Evolutionary conservation across 805 yeast species (phyloP), one percentile per base, ranked within the genome.

Genomic region (Kodamaea fukazawae): DNA sequence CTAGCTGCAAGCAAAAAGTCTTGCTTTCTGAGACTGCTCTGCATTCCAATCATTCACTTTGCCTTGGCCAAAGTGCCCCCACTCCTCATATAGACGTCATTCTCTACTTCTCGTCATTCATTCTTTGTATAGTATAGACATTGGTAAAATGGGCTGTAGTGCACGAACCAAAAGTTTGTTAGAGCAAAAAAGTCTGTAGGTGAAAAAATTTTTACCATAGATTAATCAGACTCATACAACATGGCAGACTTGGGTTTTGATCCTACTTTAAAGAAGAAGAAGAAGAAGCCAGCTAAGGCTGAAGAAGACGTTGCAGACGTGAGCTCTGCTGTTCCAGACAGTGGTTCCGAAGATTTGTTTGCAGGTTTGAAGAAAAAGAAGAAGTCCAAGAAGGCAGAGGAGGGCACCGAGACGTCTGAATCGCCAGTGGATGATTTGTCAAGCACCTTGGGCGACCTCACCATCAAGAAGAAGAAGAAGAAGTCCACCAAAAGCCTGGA

Each of bases 361-460:
- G 81, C 81, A 23, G 91, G 93, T 7, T 69, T 88, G 58, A 81
- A 79, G 54, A 72, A 83, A 63, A 85, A 86, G 74, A 69, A 88
- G 78, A 86, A 86, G 84, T 76, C 86, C 65, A 68, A 79, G 47
- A 65, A 62, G 60, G 42, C 51, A 28, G 67, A 58, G 26, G 68
- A 54, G 9, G 44, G 41, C 38, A 49, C 43, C 13, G 48, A 34
- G n/a, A 44, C 42, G 4, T 59, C 50, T 34, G 50, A 42, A 8
- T 42, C 57, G 25, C 45, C 47, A 12, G 47, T 61, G 2, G 71
- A 65, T 29, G 69, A 62, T 41, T 57, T 70, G 40, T 41, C 61
- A 29, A 55, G 60, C 14, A 51, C 67, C 13, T 59, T 70, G 38
- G 74, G 65, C 18, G 74, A 68, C 40, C 59, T 70, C 45, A 50